Evolutionary conservation across 1,284 basidiomycete species (phyloP).

Genomic region (Peniophora sp.): DNA sequence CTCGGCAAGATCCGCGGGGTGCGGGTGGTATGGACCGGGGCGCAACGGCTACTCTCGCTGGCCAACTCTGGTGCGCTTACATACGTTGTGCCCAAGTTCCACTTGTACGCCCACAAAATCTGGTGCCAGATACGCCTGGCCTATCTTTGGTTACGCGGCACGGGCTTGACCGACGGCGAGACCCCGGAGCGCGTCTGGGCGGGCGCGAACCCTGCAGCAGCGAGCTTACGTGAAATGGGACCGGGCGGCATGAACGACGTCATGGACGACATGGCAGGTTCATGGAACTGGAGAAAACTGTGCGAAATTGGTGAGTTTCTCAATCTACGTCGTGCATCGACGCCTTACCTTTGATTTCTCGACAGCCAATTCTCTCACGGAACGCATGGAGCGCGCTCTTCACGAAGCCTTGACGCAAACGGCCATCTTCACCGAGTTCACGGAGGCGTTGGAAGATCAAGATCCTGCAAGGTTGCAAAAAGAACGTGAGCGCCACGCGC

Average conservation of each 20-base stretch:
- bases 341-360: too few relatives aligned
- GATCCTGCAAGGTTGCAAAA: too few relatives aligned
- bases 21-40: neutral
- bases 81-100: slow-evolving; percentile 15
- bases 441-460: too few relatives aligned
- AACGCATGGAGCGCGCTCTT: too few relatives aligned
- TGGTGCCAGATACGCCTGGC: slow-evolving; percentile 12
- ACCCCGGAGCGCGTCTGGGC: slow-evolving; percentile 15
- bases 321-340: too few relatives aligned
- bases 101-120: slow-evolving; percentile 10
- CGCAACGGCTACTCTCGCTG: neutral
- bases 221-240: slow-evolving; percentile 11
- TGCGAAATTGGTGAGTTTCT: slow-evolving; percentile 2
- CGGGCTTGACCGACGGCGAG: slow-evolving; percentile 13
- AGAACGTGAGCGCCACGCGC: too few relatives aligned
- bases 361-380: too few relatives aligned
- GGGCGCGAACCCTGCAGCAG: slow-evolving; percentile 8
- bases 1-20: slow-evolving; percentile 3
- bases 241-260: slow-evolving; percentile 7
- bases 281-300: slow-evolving; percentile 11
- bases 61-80: neutral
- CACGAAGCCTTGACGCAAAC: too few relatives aligned
- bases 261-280: slow-evolving; percentile 9
- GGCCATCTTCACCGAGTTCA: too few relatives aligned
- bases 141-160: slow-evolving; percentile 9